A percentile compares a stretch with the other conserved stretches of the same genome.
These are phyloP conservation scores for Ziziphus jujuba DNA, from an alignment of 306 rosid species.

Conservation along the genomic window DNA sequence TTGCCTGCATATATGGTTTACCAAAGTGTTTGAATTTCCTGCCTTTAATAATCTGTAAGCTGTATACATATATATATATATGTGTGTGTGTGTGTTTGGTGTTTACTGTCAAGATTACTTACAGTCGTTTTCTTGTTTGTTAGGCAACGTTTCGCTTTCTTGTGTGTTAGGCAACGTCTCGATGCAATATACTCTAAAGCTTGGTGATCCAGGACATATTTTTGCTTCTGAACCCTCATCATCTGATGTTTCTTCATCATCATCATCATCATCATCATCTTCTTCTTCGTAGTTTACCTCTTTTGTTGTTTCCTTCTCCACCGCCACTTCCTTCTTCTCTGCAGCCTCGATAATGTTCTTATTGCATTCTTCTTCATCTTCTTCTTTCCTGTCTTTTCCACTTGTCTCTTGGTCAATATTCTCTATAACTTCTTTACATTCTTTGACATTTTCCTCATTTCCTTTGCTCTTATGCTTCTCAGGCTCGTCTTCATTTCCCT, in stretches of 20 bases:
- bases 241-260: slow-evolving; percentile 13
- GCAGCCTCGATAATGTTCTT: neutral
- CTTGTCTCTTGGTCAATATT: neutral
- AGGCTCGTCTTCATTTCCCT: neutral
- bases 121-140: slow-evolving; percentile 25
- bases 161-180: neutral
- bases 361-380: slow-evolving; percentile 1
- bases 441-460: neutral
- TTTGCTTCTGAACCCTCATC: neutral
- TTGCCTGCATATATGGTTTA: slow-evolving; percentile 34
- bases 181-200: slow-evolving; percentile 70
- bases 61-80: too few species aligned
- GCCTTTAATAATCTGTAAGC: neutral
- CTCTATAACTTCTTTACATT: neutral
- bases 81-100: neutral
- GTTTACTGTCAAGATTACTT: slow-evolving; percentile 5
- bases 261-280: slow-evolving; percentile 18
- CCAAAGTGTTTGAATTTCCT: neutral
- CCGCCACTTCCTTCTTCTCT: slow-evolving; percentile 7
- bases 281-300: slow-evolving; percentile 16
- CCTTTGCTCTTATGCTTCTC: slow-evolving; percentile 4
- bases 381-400: neutral
- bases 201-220: slow-evolving; percentile 60
- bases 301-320: slow-evolving; percentile 7
- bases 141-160: neutral